These are phyloP conservation scores for Candida sp. DNA, from an alignment of 1,139 yeast genomes.

Conservation along the genomic window DNA sequence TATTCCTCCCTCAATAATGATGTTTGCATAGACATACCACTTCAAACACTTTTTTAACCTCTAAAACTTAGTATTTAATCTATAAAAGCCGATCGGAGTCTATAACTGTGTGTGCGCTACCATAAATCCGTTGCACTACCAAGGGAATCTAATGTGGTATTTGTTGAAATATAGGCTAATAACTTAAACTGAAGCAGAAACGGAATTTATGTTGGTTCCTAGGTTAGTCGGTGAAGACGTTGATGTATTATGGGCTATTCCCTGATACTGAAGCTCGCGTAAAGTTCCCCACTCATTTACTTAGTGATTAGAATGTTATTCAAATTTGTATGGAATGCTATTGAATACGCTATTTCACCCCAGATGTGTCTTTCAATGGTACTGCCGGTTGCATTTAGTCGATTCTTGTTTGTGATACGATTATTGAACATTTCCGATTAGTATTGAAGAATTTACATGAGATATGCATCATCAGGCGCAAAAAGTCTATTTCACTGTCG, in stretches of 20 bases:
- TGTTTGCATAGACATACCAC: slow-evolving; percentile 36
- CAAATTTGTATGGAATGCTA: too few relatives aligned
- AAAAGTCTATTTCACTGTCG: background rate
- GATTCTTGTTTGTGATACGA: background rate
- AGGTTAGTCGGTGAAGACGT: background rate
- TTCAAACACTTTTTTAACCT: background rate
- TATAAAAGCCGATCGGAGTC: too few relatives aligned
- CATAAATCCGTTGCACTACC: background rate
- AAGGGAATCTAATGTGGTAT: too few relatives aligned
- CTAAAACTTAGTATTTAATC: too few relatives aligned
- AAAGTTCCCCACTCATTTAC: too few relatives aligned
- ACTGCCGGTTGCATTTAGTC: too few relatives aligned
- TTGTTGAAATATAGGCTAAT: too few relatives aligned
- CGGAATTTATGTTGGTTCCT: background rate
- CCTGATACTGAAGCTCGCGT: background rate
- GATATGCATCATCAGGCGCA: background rate
- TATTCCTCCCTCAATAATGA: slow-evolving; percentile 43
- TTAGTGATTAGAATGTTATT: too few relatives aligned
- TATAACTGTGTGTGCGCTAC: background rate
- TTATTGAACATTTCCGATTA: background rate
- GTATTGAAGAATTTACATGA: background rate
- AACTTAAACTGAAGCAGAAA: too few relatives aligned
- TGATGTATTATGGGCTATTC: background rate
- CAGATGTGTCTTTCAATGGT: too few relatives aligned
- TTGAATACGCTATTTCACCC: too few relatives aligned